Percentiles rank a stretch among this genome's conserved stretches.
Evolutionary conservation across 2,329 filamentous ascomycete species (phyloP).

Genomic region (Penicillium sp.): DNA sequence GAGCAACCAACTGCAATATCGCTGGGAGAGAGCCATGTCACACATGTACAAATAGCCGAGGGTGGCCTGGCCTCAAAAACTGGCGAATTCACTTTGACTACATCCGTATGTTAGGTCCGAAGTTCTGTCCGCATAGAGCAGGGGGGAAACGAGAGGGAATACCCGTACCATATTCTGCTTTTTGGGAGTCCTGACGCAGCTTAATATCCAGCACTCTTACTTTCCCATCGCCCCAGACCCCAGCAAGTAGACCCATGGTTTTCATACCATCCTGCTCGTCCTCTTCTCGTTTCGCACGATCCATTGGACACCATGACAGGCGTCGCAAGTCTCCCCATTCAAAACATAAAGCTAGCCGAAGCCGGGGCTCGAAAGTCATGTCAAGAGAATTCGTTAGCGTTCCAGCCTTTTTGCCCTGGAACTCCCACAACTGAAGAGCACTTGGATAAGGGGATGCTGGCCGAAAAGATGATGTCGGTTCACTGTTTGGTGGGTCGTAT

Average conservation of each 20-base stretch:
- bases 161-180: slow-evolving; percentile 35
- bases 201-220: slow-evolving; percentile 56
- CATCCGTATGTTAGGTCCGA: slow-evolving; percentile 2
- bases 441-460: slow-evolving; percentile 49
- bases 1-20: slow-evolving; percentile 56
- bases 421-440: slow-evolving; percentile 59
- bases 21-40: slow-evolving; percentile 57
- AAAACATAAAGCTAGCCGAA: slow-evolving; percentile 54
- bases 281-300: slow-evolving; percentile 30
- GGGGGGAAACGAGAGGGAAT: background rate
- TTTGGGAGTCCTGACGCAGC: slow-evolving; percentile 24
- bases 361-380: slow-evolving; percentile 42
- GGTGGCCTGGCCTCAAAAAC: slow-evolving; percentile 53
- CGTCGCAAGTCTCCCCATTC: slow-evolving; percentile 56
- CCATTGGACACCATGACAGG: slow-evolving; percentile 57
- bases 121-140: background rate
- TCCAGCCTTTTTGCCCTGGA: slow-evolving; percentile 41
- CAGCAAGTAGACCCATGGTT: slow-evolving; percentile 54
- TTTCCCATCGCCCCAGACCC: slow-evolving; percentile 58
- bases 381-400: slow-evolving; percentile 43
- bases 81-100: slow-evolving; percentile 46
- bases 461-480: slow-evolving; percentile 50
- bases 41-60: slow-evolving; percentile 53
- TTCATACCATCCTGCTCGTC: slow-evolving; percentile 29
- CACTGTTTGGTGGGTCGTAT: slow-evolving; percentile 30